Evolutionary conservation across 2,329 filamentous ascomycete genomes (phyloP).

Genomic region (Alternaria sp.): DNA sequence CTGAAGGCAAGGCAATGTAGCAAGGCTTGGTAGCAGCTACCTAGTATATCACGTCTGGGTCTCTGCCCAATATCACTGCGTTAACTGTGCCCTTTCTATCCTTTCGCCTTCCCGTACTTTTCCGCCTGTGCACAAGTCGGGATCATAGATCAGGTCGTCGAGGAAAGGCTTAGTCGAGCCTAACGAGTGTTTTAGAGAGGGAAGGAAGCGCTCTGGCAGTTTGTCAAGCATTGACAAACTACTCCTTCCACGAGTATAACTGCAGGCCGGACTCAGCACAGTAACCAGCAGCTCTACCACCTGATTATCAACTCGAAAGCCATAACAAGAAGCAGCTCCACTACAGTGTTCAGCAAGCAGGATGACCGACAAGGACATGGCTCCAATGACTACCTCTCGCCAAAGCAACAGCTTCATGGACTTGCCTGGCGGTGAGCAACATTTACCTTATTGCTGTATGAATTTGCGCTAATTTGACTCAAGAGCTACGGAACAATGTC

Average conservation of each 20-base stretch:
- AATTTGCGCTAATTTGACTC: neutral
- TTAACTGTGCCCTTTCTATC: neutral
- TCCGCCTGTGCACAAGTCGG: neutral
- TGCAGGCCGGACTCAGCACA: neutral
- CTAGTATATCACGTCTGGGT: neutral
- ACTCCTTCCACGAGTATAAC: neutral
- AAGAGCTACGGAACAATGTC: neutral
- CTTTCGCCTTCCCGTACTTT: neutral
- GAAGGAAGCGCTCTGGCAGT: neutral
- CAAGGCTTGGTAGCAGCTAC: neutral
- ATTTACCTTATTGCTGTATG: neutral
- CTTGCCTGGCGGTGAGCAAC: neutral
- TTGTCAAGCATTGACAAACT: neutral
- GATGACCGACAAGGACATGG: neutral
- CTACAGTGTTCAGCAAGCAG: neutral
- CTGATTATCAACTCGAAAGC: neutral
- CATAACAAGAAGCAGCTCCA: neutral
- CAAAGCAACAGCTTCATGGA: neutral
- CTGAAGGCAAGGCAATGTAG: constrained; percentile 43
- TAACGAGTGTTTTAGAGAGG: neutral
- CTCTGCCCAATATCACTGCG: neutral
- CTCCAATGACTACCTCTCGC: neutral
- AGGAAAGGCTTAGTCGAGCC: neutral
- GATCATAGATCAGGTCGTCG: neutral
- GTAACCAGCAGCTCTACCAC: neutral